These are phyloP conservation scores for Lycium ferocissimum DNA, from an alignment of 257 asterid species.

Conservation along the genomic window DNA sequence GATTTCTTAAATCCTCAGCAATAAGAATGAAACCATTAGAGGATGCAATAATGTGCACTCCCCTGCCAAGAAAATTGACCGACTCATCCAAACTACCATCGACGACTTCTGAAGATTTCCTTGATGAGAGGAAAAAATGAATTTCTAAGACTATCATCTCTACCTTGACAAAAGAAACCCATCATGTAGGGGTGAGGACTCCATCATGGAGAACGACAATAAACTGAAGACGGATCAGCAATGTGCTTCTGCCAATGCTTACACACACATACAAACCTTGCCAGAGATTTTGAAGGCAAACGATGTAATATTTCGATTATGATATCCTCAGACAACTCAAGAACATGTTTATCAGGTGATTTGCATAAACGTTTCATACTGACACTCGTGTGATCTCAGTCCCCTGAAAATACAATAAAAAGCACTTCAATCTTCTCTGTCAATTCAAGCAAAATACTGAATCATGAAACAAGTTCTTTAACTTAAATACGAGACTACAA, in stretches of 20 bases:
- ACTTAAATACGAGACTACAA: neutral
- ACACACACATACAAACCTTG: neutral
- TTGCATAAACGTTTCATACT: too few relatives aligned
- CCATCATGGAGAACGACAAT: conserved; percentile 6
- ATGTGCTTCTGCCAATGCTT: neutral
- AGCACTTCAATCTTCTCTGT: too few relatives aligned
- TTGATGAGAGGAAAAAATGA: neutral
- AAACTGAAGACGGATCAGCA: neutral
- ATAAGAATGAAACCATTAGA: neutral
- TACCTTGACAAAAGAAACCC: neutral
- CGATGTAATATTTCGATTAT: neutral
- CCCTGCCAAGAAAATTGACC: neutral
- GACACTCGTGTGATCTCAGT: too few relatives aligned
- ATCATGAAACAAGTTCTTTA: neutral
- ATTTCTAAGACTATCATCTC: neutral
- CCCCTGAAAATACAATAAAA: too few relatives aligned
- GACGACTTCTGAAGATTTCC: neutral
- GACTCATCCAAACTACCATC: neutral
- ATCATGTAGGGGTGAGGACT: neutral
- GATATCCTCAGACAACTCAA: neutral
- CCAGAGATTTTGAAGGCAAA: neutral
- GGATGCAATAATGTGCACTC: neutral
- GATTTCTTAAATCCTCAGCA: neutral
- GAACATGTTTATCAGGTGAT: neutral
- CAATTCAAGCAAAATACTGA: neutral